Evolutionary conservation across 2,329 filamentous ascomycete genomes (phyloP), one percentile per base, ranked within the genome.

Genomic region (Aspergillus fischeri): DNA sequence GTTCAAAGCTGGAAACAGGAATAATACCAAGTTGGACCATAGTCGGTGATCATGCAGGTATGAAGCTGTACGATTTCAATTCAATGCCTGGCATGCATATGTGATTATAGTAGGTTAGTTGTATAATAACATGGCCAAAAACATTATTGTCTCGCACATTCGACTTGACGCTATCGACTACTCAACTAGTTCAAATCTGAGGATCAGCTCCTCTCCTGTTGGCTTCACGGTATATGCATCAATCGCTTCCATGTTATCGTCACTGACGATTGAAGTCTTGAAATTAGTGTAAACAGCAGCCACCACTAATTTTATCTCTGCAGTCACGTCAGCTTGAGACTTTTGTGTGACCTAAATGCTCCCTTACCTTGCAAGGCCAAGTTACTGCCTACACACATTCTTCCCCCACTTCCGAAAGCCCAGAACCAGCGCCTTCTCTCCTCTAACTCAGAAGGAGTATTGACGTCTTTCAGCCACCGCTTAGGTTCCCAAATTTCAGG

Each of bases 221-320:
- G 86, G 86, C 21, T 82, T 80, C 0, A 81, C 80, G 0, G 84
- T 85, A 64, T 89, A 89, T 2, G 82, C 83, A 72, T 89, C 87
- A 1, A 80, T 81, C 61, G 84, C 85, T 65, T 88, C 84, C 60
- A 90, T 86, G 0, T 81, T 82, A 1, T 78, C 75, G 62, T 89
- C 86, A 56, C 88, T 77, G 2, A 89, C 78, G 52, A 89, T 78
- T 3, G 78, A 70, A 0, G 82, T 88, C 5, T 71, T 80, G 67
- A 84, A 89, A 55, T 86, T 89, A 3, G 84, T 83, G 70, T 91
- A 93, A 4, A 94, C 83, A 1, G 84, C 82, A 0, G 88, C 87
- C 32, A 88, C 75, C 4, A 87, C 83, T 48, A 88, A 78, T 72
- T 92, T 92, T 76, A 92, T 90, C 62, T 90, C 88, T 88, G 64